Evolutionary conservation across 2,329 filamentous ascomycete species (phyloP).

Genomic region (Sporothrix variecibatus): DNA sequence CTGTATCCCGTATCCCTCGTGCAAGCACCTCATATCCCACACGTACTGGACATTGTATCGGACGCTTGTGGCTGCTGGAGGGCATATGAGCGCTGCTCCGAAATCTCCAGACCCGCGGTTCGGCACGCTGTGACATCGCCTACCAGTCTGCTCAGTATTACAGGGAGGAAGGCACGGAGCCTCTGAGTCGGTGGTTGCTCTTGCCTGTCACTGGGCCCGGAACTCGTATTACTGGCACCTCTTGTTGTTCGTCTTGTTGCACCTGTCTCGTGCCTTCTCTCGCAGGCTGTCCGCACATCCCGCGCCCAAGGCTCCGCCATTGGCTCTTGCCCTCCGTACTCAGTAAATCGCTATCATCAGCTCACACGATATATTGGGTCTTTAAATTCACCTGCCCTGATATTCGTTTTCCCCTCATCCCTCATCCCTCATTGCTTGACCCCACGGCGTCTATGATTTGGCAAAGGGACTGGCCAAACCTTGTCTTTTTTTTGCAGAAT

Average conservation of each 20-base stretch:
- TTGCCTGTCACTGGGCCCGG: background rate
- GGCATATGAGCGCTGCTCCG: background rate
- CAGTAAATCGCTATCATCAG: background rate
- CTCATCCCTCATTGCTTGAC: background rate
- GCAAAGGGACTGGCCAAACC: too few relatives aligned
- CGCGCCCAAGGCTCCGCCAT: background rate
- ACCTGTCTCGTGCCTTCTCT: background rate
- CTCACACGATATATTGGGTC: background rate
- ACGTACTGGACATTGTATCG: background rate
- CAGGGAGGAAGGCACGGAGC: background rate
- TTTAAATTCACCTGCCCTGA: background rate
- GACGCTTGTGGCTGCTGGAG: background rate
- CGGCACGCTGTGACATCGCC: constrained; percentile 28
- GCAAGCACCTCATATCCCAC: background rate
- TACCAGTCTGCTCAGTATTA: background rate
- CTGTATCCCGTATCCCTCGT: background rate
- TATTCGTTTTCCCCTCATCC: background rate
- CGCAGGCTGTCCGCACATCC: background rate
- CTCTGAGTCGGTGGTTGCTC: background rate
- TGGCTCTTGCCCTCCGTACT: background rate
- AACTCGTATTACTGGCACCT: background rate
- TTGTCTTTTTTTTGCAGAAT: background rate
- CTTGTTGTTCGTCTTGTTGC: background rate
- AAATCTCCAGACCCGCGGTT: constrained; percentile 28
- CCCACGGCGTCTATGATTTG: background rate